Percentiles rank a stretch among this genome's conserved stretches.
Conservation (phyloP, 768 basidiomycete species). For the Fistulinella prunicolor region DNA sequence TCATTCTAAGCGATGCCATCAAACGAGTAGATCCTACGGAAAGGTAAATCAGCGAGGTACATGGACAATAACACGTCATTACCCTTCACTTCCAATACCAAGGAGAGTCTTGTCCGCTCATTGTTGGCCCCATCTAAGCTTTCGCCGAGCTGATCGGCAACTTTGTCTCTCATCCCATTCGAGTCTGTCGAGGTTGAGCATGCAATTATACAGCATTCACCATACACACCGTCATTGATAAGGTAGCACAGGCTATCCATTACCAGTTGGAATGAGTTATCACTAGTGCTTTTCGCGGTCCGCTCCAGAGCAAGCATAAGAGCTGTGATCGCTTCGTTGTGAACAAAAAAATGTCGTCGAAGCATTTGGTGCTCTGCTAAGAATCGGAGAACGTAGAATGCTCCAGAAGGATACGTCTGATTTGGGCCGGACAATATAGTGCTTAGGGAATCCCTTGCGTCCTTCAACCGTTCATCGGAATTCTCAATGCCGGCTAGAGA, state of each 20-base stretch:
- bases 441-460: not conserved
- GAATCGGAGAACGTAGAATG: slow-evolving; percentile 2
- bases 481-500: not conserved
- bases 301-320: not conserved
- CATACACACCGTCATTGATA: not conserved
- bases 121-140: not conserved
- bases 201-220: not conserved
- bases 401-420: not conserved
- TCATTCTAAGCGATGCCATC: slow-evolving; percentile 1
- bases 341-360: not conserved
- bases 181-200: not conserved
- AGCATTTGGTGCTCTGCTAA: not conserved
- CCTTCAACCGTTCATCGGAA: not conserved
- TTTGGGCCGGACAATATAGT: not conserved
- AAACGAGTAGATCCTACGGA: slow-evolving; percentile 1
- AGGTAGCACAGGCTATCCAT: not conserved
- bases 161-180: not conserved
- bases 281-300: no score
- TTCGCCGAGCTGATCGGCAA: not conserved
- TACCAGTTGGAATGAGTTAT: not conserved
- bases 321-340: not conserved
- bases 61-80: not conserved
- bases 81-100: slow-evolving; percentile 5
- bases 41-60: not conserved
- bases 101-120: not conserved